These are phyloP conservation scores for Trichoderma sp. DNA, from an alignment of 2,329 filamentous ascomycete genomes.

Conservation along the genomic window DNA sequence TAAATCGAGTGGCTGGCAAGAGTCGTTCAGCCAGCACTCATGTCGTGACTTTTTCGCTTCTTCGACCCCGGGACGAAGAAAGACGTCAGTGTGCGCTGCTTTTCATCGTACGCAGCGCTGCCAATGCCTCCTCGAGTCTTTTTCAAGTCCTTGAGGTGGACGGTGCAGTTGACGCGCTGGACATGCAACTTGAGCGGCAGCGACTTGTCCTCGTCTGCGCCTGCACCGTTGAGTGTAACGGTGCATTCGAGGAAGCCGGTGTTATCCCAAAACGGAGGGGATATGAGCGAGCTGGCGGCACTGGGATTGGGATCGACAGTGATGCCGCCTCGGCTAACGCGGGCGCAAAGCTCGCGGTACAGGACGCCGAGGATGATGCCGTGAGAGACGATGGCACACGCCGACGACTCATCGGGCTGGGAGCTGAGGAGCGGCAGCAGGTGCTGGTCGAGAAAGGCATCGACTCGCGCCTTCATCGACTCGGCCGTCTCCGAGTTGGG, in stretches of 20 bases:
- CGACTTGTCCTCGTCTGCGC: conserved; percentile 20
- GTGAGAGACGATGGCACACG: conserved; percentile 75
- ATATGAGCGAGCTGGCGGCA: conserved; percentile 28
- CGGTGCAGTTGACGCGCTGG: conserved; percentile 66
- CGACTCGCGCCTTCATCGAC: conserved; percentile 66
- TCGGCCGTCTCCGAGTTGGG: conserved; percentile 68
- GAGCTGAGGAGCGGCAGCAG: conserved; percentile 56
- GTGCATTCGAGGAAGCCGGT: conserved; percentile 52
- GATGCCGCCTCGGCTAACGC: conserved; percentile 45
- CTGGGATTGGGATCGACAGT: conserved; percentile 31
- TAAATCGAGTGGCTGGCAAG: not conserved
- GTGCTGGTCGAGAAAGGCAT: conserved; percentile 67
- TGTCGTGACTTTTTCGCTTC: conserved; percentile 17
- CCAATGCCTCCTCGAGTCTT: conserved; percentile 83
- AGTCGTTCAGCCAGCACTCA: conserved; percentile 11
- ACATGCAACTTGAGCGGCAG: conserved; percentile 53
- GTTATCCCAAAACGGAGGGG: conserved; percentile 54
- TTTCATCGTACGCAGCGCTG: conserved; percentile 73
- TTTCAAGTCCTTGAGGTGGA: conserved; percentile 74
- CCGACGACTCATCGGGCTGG: conserved; percentile 27
- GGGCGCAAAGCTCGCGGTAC: conserved; percentile 63
- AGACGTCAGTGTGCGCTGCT: conserved; percentile 73
- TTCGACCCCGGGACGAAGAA: conserved; percentile 62
- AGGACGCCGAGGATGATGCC: conserved; percentile 77
- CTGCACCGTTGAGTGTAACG: conserved; percentile 30